A percentile compares a stretch with the other conserved stretches of the same genome.
These are phyloP conservation scores for Microsporum audouinii DNA, from an alignment of 2,329 filamentous ascomycete genomes.

Conservation along the genomic window DNA sequence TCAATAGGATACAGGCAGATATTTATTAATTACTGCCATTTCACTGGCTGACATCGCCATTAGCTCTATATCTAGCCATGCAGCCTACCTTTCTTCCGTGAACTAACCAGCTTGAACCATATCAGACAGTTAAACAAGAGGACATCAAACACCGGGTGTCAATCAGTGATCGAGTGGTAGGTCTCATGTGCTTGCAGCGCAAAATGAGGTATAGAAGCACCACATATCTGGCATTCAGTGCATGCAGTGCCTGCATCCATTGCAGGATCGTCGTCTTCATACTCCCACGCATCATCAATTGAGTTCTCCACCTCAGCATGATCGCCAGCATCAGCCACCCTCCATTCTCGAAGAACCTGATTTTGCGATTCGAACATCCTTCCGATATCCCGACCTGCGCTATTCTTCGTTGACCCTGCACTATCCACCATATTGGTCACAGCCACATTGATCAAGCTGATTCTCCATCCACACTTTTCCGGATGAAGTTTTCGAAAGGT, in stretches of 20 bases:
- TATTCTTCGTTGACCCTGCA: conserved; percentile 41
- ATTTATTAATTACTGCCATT: too few relatives aligned
- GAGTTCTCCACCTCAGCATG: background rate
- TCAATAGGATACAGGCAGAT: too few relatives aligned
- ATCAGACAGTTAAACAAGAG: background rate
- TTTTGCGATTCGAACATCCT: conserved; percentile 73
- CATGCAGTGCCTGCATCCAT: conserved; percentile 22
- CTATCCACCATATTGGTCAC: conserved; percentile 68
- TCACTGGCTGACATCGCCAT: too few relatives aligned
- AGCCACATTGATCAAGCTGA: conserved; percentile 76
- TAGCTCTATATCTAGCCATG: too few relatives aligned
- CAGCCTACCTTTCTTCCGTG: too few relatives aligned
- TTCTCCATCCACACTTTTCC: conserved; percentile 59
- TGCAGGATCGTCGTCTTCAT: conserved; percentile 22
- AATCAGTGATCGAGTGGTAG: conserved; percentile 32
- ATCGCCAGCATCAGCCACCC: conserved; percentile 15
- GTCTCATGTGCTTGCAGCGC: conserved; percentile 40
- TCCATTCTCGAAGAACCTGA: conserved; percentile 23
- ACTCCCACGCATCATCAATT: conserved; percentile 23
- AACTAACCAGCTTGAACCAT: background rate
- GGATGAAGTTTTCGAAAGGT: conserved; percentile 66
- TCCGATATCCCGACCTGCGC: conserved; percentile 62
- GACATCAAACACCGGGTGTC: background rate
- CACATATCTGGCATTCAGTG: conserved; percentile 34
- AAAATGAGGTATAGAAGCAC: conserved; percentile 39